A percentile compares a stretch with the other conserved stretches of the same genome.
phyloP scores from a whole-genome alignment of 2,329 filamentous ascomycete species.

The Lachnellula suecica region DNA sequence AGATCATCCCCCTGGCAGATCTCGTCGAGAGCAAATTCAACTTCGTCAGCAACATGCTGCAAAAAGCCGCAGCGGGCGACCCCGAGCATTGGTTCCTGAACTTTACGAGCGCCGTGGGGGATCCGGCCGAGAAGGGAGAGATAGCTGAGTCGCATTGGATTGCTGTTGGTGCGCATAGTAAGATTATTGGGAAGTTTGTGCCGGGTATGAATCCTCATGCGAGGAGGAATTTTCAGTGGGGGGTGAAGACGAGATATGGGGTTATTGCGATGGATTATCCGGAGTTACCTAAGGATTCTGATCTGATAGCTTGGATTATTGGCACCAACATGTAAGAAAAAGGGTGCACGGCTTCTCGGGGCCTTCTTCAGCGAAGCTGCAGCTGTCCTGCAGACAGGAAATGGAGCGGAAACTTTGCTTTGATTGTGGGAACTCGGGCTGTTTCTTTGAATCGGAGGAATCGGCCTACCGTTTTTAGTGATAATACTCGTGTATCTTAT shows the following conservation, averaged over 20 bases:
- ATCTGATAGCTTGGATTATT: conserved; percentile 40
- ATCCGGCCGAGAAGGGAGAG: conserved; percentile 35
- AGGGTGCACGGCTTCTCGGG: no score
- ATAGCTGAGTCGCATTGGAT: conserved; percentile 44
- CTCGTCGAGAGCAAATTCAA: conserved; percentile 40
- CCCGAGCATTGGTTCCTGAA: conserved; percentile 39
- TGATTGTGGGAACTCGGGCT: no score
- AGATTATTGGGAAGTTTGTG: conserved; percentile 40
- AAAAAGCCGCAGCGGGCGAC: conserved; percentile 28
- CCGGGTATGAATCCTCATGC: conserved; percentile 42
- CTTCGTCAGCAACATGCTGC: conserved; percentile 38
- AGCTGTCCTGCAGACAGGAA: no score
- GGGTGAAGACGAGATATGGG: conserved; percentile 29
- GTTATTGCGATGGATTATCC: conserved; percentile 28
- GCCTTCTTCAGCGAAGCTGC: no score
- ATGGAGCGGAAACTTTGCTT: no score
- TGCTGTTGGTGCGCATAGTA: conserved; percentile 42
- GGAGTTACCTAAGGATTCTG: conserved; percentile 33
- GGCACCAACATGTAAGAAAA: conserved; percentile 40
- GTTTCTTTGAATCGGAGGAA: no score
- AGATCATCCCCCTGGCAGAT: conserved; percentile 36
- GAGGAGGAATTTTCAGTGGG: conserved; percentile 30
- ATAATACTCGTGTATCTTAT: no score
- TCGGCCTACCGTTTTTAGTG: no score
- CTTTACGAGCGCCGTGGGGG: conserved; percentile 44